phyloP scores from a whole-genome alignment of 75 land plant genomes.

The Sequoiadendron giganteum region DNA sequence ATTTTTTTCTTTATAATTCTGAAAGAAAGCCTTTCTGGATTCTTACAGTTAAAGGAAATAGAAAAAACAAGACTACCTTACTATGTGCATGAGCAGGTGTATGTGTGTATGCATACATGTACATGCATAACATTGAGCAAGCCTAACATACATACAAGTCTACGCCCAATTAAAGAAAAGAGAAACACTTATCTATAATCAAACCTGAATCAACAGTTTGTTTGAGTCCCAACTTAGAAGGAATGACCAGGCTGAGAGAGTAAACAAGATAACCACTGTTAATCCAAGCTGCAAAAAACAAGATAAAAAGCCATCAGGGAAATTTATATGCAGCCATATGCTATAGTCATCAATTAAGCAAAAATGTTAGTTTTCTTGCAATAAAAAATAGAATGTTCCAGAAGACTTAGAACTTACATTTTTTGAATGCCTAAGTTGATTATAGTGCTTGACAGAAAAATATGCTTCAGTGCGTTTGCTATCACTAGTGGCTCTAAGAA shows the following conservation, averaged over 20 bases:
- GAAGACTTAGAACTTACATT: constrained; percentile 29
- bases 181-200: too few species aligned
- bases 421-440: constrained; percentile 10
- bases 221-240: constrained; percentile 44
- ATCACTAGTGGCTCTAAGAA: constrained; percentile 29
- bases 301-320: background rate
- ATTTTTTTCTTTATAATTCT: too few species aligned
- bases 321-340: constrained; percentile 3
- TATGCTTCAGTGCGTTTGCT: constrained; percentile 34
- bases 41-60: too few species aligned
- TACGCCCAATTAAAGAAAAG: too few species aligned
- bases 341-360: background rate
- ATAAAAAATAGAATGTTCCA: background rate
- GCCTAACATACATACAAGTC: too few species aligned
- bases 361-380: background rate
- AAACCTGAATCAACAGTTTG: constrained; percentile 36
- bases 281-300: constrained; percentile 30
- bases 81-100: too few species aligned
- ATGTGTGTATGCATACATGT: too few species aligned
- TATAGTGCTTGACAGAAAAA: constrained; percentile 22
- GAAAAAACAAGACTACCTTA: too few species aligned
- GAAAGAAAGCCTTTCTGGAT: too few species aligned
- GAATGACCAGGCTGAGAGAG: constrained; percentile 41
- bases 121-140: too few species aligned
- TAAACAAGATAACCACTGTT: constrained; percentile 26